Conservation (phyloP, 2,329 filamentous ascomycete genomes). For the Dothiorella sarmentorum region DNA sequence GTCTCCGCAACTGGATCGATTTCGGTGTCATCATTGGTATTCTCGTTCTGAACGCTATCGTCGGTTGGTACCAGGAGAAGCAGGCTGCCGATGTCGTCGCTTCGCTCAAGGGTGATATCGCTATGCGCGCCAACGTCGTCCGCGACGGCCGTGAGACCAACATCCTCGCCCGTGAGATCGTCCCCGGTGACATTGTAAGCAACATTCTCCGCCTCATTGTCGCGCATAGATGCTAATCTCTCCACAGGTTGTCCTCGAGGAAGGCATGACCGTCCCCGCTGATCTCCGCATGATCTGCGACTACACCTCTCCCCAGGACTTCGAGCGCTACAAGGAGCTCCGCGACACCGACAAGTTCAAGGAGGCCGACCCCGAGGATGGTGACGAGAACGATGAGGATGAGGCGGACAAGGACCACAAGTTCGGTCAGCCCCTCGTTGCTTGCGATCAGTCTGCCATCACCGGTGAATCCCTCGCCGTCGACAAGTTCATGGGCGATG, state of each 20-base stretch:
- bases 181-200: constrained; percentile 65
- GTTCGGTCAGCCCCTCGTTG: constrained; percentile 64
- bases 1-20: constrained; percentile 74
- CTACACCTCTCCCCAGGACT: constrained; percentile 64
- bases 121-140: constrained; percentile 67
- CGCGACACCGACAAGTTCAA: constrained; percentile 50
- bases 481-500: constrained; percentile 74
- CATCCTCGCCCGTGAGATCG: constrained; percentile 70
- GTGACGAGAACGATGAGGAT: constrained; percentile 53
- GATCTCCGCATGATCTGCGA: constrained; percentile 71
- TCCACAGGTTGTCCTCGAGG: constrained; percentile 58
- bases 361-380: constrained; percentile 58
- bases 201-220: constrained; percentile 41
- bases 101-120: constrained; percentile 72
- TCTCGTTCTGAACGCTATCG: constrained; percentile 68
- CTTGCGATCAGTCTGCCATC: constrained; percentile 75
- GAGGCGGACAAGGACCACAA: constrained; percentile 53
- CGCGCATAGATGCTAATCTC: constrained; percentile 34
- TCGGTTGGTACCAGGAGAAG: constrained; percentile 80
- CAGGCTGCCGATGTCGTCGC: constrained; percentile 75
- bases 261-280: constrained; percentile 67
- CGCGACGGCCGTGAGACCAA: constrained; percentile 65
- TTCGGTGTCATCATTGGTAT: constrained; percentile 76
- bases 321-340: constrained; percentile 64
- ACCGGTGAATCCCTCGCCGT: constrained; percentile 77